Percentiles rank a stretch among this genome's conserved stretches.
Conservation (phyloP, 345 rosid species). For the Hibiscus syriacus region DNA sequence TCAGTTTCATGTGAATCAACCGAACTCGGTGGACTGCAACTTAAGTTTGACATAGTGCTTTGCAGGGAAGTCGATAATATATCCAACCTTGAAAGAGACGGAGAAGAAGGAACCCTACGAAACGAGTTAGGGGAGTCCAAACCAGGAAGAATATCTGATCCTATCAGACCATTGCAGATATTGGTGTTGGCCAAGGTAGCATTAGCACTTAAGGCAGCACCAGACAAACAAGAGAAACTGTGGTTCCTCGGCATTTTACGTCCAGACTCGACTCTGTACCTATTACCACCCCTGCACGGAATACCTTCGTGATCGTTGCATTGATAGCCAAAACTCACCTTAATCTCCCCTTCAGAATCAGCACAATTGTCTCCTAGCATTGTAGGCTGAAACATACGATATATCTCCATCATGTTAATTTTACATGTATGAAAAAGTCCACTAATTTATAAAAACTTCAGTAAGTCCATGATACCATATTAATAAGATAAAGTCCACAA, state of each 20-base stretch:
- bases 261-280: conserved; percentile 27
- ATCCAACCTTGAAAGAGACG: conserved; percentile 71
- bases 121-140: conserved; percentile 86
- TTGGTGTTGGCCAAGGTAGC: conserved; percentile 92
- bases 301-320: conserved; percentile 33
- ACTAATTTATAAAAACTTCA: too few relatives aligned
- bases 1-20: conserved; percentile 57
- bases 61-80: conserved; percentile 81
- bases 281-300: conserved; percentile 20
- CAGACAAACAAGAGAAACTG: conserved; percentile 85
- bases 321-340: conserved; percentile 87
- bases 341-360: conserved; percentile 60
- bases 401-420: neutral
- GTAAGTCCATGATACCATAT: neutral
- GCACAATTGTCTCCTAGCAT: conserved; percentile 35
- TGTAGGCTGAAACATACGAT: conserved; percentile 24
- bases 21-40: conserved; percentile 66
- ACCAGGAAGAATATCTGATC: conserved; percentile 79
- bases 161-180: conserved; percentile 82
- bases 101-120: conserved; percentile 67
- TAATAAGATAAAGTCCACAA: neutral
- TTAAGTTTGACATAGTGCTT: conserved; percentile 62
- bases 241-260: conserved; percentile 45
- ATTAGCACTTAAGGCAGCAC: conserved; percentile 94
- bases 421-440: neutral